phyloP scores from a whole-genome alignment of 345 rosid genomes.

The Erucastrum elatum region DNA sequence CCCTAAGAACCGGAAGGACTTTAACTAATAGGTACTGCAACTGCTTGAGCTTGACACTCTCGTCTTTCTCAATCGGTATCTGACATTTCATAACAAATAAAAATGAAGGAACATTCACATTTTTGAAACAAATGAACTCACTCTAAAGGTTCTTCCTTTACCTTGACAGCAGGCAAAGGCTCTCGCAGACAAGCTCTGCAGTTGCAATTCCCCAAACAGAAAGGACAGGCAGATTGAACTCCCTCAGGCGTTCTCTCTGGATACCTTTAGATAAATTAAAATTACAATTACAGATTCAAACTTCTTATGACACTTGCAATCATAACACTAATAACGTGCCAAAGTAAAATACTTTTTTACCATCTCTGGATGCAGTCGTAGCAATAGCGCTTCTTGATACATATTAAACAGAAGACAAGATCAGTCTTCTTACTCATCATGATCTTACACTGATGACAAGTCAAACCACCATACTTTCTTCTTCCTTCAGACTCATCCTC shows the following conservation, averaged over 20 bases:
- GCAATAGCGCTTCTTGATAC: slow-evolving; percentile 28
- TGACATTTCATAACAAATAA: not conserved
- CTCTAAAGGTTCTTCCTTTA: not conserved
- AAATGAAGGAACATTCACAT: slow-evolving; percentile 6
- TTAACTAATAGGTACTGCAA: slow-evolving; percentile 41
- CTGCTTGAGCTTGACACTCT: slow-evolving; percentile 30
- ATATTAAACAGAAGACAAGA: slow-evolving; percentile 28
- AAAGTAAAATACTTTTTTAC: not conserved
- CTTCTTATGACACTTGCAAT: not conserved
- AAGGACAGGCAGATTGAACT: slow-evolving; percentile 29
- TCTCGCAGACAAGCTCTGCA: slow-evolving; percentile 36
- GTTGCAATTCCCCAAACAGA: slow-evolving; percentile 33
- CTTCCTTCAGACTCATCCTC: slow-evolving; percentile 25
- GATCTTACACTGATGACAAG: slow-evolving; percentile 39
- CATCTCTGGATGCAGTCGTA: slow-evolving; percentile 34
- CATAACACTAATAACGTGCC: not conserved
- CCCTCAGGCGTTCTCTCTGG: slow-evolving; percentile 21
- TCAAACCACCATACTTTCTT: slow-evolving; percentile 10
- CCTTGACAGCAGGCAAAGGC: slow-evolving; percentile 36
- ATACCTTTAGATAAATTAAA: slow-evolving; percentile 23
- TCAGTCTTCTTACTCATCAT: not conserved
- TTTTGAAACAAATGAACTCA: not conserved
- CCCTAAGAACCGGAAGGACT: slow-evolving; percentile 38
- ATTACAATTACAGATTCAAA: not conserved
- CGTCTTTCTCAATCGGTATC: not conserved